Conservation (phyloP, 2,329 filamentous ascomycete genomes). For the Trichophyton simii region DNA sequence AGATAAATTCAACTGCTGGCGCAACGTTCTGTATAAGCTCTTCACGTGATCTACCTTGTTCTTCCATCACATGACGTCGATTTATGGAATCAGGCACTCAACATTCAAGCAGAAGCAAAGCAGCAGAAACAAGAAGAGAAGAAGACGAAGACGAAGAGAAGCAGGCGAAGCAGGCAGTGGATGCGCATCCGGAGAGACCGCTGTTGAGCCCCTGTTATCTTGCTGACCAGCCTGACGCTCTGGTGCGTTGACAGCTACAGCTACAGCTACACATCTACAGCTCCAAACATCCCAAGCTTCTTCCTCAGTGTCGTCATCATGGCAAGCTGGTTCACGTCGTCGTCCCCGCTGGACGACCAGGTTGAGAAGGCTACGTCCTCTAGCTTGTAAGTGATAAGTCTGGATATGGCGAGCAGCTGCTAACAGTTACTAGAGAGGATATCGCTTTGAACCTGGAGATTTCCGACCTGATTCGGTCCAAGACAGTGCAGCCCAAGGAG, state of each 20-base stretch:
- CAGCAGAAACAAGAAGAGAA: too few species aligned
- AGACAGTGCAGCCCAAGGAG: constrained; percentile 93
- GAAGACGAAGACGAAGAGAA: background rate
- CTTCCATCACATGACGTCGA: background rate
- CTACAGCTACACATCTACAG: background rate
- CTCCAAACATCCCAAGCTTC: background rate
- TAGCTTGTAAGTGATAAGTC: constrained; percentile 56
- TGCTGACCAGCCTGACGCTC: background rate
- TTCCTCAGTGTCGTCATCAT: constrained; percentile 46
- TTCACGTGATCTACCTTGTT: background rate
- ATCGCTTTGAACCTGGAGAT: constrained; percentile 97
- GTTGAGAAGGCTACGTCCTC: constrained; percentile 89
- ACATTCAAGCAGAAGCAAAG: background rate
- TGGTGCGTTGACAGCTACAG: background rate
- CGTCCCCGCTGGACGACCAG: constrained; percentile 89
- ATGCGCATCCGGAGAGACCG: background rate
- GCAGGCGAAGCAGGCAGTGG: background rate
- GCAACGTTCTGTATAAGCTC: background rate
- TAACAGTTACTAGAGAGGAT: constrained; percentile 56
- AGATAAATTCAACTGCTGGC: too few species aligned
- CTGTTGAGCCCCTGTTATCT: background rate
- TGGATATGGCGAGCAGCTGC: background rate
- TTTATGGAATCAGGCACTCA: background rate
- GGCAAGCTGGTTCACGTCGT: constrained; percentile 93
- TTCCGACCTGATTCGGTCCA: constrained; percentile 91